A percentile compares a stretch with the other conserved stretches of the same genome.
Conservation (phyloP, 495 filamentous ascomycete genomes). For the Hyaloscypha finlandica region DNA sequence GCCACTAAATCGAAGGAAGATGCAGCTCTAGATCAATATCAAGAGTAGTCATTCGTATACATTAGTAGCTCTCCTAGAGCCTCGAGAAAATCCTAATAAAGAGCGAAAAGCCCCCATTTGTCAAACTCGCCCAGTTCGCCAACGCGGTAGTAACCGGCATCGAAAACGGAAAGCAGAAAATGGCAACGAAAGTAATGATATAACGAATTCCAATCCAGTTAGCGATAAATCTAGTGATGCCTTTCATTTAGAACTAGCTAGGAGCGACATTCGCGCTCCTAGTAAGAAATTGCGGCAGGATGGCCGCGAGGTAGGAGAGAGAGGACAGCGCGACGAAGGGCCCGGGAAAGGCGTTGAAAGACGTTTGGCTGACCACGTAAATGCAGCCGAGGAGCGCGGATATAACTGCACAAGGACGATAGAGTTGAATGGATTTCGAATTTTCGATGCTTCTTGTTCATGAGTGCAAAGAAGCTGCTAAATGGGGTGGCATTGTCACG, state of each 20-base stretch:
- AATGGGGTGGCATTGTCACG: slow-evolving; percentile 52
- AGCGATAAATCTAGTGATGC: slow-evolving; percentile 51
- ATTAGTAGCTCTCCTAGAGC: no score
- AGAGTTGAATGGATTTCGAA: slow-evolving; percentile 62
- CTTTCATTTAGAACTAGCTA: slow-evolving; percentile 63
- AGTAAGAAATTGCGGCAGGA: slow-evolving; percentile 65
- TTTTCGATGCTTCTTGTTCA: slow-evolving; percentile 41
- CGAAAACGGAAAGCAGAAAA: slow-evolving; percentile 64
- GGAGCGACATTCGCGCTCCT: slow-evolving; percentile 54
- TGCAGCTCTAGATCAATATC: no score
- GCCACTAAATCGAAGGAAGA: no score
- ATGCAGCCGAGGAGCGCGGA: slow-evolving; percentile 62
- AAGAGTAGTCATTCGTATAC: no score
- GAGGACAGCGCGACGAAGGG: slow-evolving; percentile 64
- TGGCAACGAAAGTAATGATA: slow-evolving; percentile 62
- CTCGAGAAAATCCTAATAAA: no score
- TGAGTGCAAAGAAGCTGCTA: slow-evolving; percentile 37
- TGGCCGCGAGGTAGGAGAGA: slow-evolving; percentile 65
- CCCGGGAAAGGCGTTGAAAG: slow-evolving; percentile 67
- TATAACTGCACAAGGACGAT: slow-evolving; percentile 56
- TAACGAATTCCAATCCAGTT: slow-evolving; percentile 56
- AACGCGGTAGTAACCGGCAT: slow-evolving; percentile 47
- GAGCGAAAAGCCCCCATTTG: slow-evolving; percentile 11
- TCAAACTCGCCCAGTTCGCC: slow-evolving; percentile 53
- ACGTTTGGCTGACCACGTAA: slow-evolving; percentile 62